These are phyloP conservation scores for Globisporangium parvum DNA, from an alignment of 352 stramenopile genomes.

Conservation along the genomic window DNA sequence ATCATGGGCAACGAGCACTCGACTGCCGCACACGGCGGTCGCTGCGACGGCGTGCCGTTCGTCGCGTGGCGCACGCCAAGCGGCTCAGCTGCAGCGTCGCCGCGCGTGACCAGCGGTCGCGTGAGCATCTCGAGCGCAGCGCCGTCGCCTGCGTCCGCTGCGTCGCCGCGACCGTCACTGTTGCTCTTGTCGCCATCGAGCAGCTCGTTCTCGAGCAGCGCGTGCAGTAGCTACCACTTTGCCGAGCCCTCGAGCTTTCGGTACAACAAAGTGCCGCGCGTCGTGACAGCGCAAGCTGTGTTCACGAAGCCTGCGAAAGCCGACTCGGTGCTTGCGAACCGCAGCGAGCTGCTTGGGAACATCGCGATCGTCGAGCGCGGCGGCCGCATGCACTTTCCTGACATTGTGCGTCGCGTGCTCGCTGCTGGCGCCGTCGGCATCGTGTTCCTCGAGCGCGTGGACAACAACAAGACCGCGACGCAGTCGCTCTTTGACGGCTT, in stretches of 20 bases:
- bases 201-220: slow-evolving; percentile 7
- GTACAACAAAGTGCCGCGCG: slow-evolving; percentile 56
- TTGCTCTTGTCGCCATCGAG: not conserved
- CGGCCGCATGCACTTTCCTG: slow-evolving; percentile 75
- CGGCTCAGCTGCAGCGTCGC: slow-evolving; percentile 2
- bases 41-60: slow-evolving; percentile 62
- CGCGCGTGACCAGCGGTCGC: slow-evolving; percentile 1
- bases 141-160: not conserved
- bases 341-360: slow-evolving; percentile 41
- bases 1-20: slow-evolving; percentile 61
- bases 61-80: slow-evolving; percentile 43
- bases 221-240: slow-evolving; percentile 51
- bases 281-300: slow-evolving; percentile 42
- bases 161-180: slow-evolving; percentile 5
- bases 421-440: slow-evolving; percentile 56
- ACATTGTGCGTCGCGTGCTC: slow-evolving; percentile 72
- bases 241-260: slow-evolving; percentile 78
- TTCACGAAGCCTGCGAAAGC: slow-evolving; percentile 64
- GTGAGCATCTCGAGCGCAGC: slow-evolving; percentile 3
- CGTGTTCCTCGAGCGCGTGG: slow-evolving; percentile 69
- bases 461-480: slow-evolving; percentile 47
- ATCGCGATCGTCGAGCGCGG: slow-evolving; percentile 77
- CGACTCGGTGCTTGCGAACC: slow-evolving; percentile 65
- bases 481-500: slow-evolving; percentile 84
- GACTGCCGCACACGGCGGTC: slow-evolving; percentile 17